These are phyloP conservation scores for Malassezia sp. DNA, from an alignment of 1,284 basidiomycete species.

Conservation along the genomic window DNA sequence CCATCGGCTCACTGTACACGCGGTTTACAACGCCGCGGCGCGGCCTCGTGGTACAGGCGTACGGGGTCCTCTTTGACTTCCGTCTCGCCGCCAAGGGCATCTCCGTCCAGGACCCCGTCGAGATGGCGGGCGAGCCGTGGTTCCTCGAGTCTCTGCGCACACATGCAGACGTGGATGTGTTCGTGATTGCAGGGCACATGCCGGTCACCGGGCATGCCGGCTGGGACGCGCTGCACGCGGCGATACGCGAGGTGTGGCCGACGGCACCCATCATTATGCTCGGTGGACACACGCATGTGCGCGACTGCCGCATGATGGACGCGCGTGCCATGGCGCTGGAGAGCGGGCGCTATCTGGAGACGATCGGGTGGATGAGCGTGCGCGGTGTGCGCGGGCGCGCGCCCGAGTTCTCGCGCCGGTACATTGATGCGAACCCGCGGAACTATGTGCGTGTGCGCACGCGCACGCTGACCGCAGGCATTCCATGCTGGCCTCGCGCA, in stretches of 20 bases:
- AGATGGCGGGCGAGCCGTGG: conserved; percentile 41
- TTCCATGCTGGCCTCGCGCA: conserved; percentile 22
- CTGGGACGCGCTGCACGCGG: conserved; percentile 31
- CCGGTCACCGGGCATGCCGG: conserved; percentile 28
- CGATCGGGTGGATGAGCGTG: conserved; percentile 25
- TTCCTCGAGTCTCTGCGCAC: conserved; percentile 31
- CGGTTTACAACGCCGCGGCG: conserved; percentile 30
- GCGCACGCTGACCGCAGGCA: conserved; percentile 2
- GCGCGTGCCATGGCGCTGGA: conserved; percentile 35
- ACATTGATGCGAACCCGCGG: conserved; percentile 50
- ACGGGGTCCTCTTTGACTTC: conserved; percentile 39
- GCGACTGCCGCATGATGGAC: conserved; percentile 39
- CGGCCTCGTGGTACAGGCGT: conserved; percentile 30
- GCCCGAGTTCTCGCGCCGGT: conserved; percentile 48
- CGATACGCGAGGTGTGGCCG: conserved; percentile 35
- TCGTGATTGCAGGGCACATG: conserved; percentile 42
- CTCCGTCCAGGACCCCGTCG: conserved; percentile 26
- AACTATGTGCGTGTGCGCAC: conserved; percentile 27
- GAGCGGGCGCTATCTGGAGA: conserved; percentile 38
- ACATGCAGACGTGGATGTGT: conserved; percentile 26
- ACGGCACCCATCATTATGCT: conserved; percentile 33
- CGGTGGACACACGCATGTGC: conserved; percentile 43
- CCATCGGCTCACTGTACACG: conserved; percentile 30
- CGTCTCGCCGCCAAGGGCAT: conserved; percentile 31
- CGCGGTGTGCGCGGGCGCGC: conserved; percentile 21